phyloP scores from a whole-genome alignment of 768 basidiomycete genomes.

The Phanerochaete sordida region DNA sequence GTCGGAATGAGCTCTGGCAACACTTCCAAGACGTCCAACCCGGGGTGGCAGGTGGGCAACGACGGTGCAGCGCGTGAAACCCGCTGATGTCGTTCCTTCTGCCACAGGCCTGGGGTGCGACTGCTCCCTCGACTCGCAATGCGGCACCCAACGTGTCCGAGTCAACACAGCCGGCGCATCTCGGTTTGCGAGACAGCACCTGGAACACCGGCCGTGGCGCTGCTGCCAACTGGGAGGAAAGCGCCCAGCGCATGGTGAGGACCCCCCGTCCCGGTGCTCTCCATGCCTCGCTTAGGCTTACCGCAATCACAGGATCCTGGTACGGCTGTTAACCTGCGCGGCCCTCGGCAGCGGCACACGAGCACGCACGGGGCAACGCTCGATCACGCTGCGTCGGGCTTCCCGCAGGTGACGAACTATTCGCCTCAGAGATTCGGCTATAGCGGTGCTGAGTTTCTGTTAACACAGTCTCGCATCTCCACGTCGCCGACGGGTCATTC shows the following conservation, averaged over 20 bases:
- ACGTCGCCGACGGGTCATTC: conserved; percentile 42
- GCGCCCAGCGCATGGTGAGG: not conserved
- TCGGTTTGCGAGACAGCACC: not conserved
- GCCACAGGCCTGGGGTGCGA: not conserved
- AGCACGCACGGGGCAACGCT: conserved; percentile 12
- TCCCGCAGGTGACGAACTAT: conserved; percentile 44
- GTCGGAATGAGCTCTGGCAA: conserved; percentile 46
- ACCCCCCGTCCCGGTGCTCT: not conserved
- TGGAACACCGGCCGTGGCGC: not conserved
- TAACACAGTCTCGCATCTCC: conserved; percentile 37
- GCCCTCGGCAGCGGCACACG: conserved; percentile 10
- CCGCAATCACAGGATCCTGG: not conserved
- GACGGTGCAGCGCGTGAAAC: not conserved
- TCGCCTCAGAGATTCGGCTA: conserved; percentile 55
- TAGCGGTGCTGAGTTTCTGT: conserved; percentile 29
- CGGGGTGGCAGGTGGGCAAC: conserved; percentile 66
- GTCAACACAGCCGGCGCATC: not conserved
- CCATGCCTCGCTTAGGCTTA: not conserved
- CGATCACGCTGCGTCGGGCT: conserved; percentile 16
- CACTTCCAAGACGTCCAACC: conserved; percentile 49
- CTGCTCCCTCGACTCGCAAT: not conserved
- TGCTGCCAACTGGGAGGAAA: not conserved
- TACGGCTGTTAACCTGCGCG: not conserved
- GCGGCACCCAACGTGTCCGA: not conserved
- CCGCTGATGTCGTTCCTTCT: not conserved